Percentiles rank a stretch among this genome's conserved stretches.
These are phyloP conservation scores for Erucastrum elatum DNA, from an alignment of 345 rosid genomes.

Conservation along the genomic window DNA sequence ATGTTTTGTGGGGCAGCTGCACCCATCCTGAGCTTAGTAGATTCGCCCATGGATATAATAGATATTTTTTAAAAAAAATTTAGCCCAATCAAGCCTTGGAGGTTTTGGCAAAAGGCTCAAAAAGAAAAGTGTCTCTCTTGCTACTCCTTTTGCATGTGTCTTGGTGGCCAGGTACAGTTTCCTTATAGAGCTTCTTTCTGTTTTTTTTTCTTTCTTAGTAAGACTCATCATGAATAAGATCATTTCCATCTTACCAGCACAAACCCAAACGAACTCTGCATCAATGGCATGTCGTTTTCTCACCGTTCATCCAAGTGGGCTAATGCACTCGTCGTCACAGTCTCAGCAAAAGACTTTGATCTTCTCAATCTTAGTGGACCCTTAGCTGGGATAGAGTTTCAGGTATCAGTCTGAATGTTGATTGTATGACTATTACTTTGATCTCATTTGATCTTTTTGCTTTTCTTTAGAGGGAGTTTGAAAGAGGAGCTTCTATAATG, in stretches of 20 bases:
- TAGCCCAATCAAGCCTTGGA: too few species aligned
- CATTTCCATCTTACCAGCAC: slow-evolving; percentile 68
- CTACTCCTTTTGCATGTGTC: slow-evolving; percentile 99
- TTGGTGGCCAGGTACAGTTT: slow-evolving; percentile 90
- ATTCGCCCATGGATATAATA: too few species aligned
- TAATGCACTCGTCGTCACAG: slow-evolving; percentile 81
- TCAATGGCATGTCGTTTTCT: slow-evolving; percentile 98
- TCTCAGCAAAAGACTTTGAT: slow-evolving; percentile 70
- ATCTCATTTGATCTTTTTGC: slow-evolving; percentile 1
- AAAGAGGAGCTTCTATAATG: slow-evolving; percentile 78
- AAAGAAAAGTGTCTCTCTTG: slow-evolving; percentile 47
- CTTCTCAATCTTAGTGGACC: slow-evolving; percentile 69
- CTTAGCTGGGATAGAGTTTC: slow-evolving; percentile 89
- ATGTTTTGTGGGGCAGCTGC: too few species aligned
- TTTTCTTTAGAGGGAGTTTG: slow-evolving; percentile 76
- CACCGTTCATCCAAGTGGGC: slow-evolving; percentile 97
- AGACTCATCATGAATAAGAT: background rate
- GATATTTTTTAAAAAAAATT: too few species aligned
- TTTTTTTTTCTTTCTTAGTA: background rate
- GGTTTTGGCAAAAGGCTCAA: background rate
- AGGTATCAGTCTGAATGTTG: slow-evolving; percentile 47
- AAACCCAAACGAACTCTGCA: slow-evolving; percentile 77
- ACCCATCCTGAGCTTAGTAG: too few species aligned
- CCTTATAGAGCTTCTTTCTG: background rate
- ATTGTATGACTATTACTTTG: too few species aligned